Evolutionary conservation across 2,329 filamentous ascomycete species (phyloP).

Genomic region (Mariannaea elegans): DNA sequence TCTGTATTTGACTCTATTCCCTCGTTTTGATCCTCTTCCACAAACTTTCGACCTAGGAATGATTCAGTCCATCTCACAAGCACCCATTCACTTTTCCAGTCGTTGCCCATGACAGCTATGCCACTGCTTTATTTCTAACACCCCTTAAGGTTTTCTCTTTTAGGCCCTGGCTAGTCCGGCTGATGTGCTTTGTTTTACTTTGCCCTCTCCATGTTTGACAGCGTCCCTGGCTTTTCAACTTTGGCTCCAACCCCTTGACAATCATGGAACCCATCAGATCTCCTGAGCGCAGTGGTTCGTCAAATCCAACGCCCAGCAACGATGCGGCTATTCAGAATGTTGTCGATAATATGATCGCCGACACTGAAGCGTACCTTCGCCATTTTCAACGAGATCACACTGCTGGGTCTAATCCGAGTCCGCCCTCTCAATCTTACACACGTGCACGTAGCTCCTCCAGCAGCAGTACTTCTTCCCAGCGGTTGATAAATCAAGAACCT

Average conservation of each 20-base stretch:
- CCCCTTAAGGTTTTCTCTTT: not conserved
- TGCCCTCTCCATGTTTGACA: not conserved
- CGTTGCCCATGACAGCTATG: conserved; percentile 7
- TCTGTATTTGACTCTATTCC: conserved; percentile 2
- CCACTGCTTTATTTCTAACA: not conserved
- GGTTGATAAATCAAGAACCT: conserved; percentile 26
- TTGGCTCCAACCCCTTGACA: conserved; percentile 16
- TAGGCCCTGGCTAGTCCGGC: not conserved
- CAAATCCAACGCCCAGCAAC: conserved; percentile 31
- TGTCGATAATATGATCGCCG: conserved; percentile 38
- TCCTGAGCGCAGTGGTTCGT: conserved; percentile 29
- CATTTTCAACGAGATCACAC: conserved; percentile 32
- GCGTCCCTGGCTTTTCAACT: conserved; percentile 20
- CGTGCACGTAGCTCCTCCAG: conserved; percentile 34
- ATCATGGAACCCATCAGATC: conserved; percentile 34
- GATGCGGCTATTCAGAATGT: conserved; percentile 32
- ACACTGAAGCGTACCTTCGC: conserved; percentile 38
- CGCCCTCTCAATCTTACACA: conserved; percentile 34
- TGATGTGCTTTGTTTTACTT: not conserved
- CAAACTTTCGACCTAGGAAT: conserved; percentile 7
- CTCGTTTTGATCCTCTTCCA: not conserved
- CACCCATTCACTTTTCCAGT: conserved; percentile 1
- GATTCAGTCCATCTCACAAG: conserved; percentile 17
- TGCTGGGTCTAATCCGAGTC: conserved; percentile 24
- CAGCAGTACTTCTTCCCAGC: conserved; percentile 33